Conservation (phyloP, 2,329 filamentous ascomycete species). For the Corynespora cassiicola region DNA sequence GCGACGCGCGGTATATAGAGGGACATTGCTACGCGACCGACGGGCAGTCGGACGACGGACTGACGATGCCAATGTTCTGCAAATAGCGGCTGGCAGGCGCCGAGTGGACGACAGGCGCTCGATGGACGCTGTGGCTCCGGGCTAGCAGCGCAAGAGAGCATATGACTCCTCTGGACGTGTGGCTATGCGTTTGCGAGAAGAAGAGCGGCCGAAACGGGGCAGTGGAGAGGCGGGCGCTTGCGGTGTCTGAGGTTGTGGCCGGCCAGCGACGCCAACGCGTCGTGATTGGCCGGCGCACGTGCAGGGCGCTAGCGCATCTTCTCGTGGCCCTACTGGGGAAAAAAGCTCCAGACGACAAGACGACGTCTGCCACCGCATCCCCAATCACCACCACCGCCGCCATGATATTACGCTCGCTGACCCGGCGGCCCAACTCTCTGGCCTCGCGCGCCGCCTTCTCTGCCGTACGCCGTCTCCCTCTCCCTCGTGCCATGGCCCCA, state of each 20-base stretch:
- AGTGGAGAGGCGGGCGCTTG: constrained; percentile 31
- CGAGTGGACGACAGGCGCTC: constrained; percentile 38
- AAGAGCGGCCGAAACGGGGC: constrained; percentile 36
- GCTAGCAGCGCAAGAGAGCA: constrained; percentile 32
- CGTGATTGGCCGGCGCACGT: constrained; percentile 35
- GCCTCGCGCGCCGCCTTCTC: constrained; percentile 10
- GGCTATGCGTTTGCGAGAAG: constrained; percentile 31
- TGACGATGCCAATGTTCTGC: constrained; percentile 28
- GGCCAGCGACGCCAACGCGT: constrained; percentile 17
- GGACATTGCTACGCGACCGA: too few relatives aligned
- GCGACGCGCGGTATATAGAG: too few relatives aligned
- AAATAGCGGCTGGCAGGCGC: constrained; percentile 38
- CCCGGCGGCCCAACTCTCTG: constrained; percentile 33
- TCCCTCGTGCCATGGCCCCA: too few relatives aligned
- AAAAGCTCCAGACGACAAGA: constrained; percentile 25
- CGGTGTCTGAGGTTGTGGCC: constrained; percentile 26
- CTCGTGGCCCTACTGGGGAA: constrained; percentile 12
- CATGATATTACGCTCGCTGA: constrained; percentile 43
- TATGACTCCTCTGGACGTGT: constrained; percentile 32
- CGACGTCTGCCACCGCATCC: constrained; percentile 16
- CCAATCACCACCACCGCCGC: constrained; percentile 20
- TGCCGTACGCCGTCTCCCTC: constrained; percentile 19
- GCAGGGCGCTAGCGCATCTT: constrained; percentile 24
- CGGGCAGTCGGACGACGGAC: too few relatives aligned
- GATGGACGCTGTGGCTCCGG: constrained; percentile 17